These are phyloP conservation scores for Penicillium sp. DNA, from an alignment of 2,329 filamentous ascomycete species.

Conservation along the genomic window DNA sequence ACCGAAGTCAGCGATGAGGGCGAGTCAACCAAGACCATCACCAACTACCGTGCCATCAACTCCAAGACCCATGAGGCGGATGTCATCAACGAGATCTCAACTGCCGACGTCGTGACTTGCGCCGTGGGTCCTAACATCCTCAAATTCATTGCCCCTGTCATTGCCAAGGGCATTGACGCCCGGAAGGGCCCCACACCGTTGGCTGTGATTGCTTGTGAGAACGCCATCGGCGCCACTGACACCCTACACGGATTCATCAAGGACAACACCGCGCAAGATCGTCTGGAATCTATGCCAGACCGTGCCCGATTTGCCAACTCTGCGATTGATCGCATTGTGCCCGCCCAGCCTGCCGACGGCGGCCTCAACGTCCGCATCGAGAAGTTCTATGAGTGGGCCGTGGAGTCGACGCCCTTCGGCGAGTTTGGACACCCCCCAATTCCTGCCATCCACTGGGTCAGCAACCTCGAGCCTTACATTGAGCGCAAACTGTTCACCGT, in stretches of 20 bases:
- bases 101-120: slow-evolving; percentile 89
- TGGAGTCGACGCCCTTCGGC: slow-evolving; percentile 81
- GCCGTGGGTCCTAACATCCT: slow-evolving; percentile 95
- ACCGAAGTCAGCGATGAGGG: slow-evolving; percentile 87
- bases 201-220: slow-evolving; percentile 95
- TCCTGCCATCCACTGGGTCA: slow-evolving; percentile 87
- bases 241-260: slow-evolving; percentile 79
- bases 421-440: slow-evolving; percentile 68
- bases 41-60: slow-evolving; percentile 97
- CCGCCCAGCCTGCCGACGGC: slow-evolving; percentile 73
- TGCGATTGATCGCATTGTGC: slow-evolving; percentile 96
- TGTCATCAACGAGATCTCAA: slow-evolving; percentile 77
- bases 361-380: slow-evolving; percentile 92
- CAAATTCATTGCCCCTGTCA: slow-evolving; percentile 91
- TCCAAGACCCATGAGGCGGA: slow-evolving; percentile 78
- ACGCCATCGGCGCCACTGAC: slow-evolving; percentile 91
- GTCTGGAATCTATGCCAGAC: slow-evolving; percentile 63
- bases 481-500: slow-evolving; percentile 99
- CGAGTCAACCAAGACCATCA: slow-evolving; percentile 75
- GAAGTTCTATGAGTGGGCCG: slow-evolving; percentile 99
- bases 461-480: slow-evolving; percentile 88
- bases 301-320: slow-evolving; percentile 94
- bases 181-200: slow-evolving; percentile 66
- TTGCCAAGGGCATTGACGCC: slow-evolving; percentile 86
- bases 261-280: slow-evolving; percentile 65